Conservation (phyloP, 108 stramenopile species). For the Nannochloropsis gaditana region DNA sequence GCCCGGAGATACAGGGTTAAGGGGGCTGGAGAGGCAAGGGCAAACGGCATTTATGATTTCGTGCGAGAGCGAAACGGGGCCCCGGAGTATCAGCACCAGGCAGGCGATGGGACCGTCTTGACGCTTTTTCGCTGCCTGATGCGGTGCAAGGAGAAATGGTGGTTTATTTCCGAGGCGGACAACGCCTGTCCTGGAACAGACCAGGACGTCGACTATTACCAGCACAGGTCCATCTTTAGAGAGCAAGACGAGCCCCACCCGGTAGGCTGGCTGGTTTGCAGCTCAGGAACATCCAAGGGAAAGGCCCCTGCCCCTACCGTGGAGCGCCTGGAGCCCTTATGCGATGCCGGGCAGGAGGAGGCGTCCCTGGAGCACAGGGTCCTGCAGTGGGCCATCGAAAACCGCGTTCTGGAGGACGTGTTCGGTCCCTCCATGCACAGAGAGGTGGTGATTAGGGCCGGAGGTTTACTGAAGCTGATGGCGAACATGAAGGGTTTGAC, state of each 20-base stretch:
- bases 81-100: constrained; percentile 41
- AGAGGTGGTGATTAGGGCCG: constrained; percentile 38
- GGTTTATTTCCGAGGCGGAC: constrained; percentile 94
- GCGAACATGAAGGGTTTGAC: constrained; percentile 1
- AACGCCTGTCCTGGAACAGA: constrained; percentile 90
- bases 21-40: constrained; percentile 66
- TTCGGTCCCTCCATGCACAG: constrained; percentile 52
- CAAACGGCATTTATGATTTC: constrained; percentile 72
- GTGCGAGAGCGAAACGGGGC: constrained; percentile 34
- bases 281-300: constrained; percentile 13
- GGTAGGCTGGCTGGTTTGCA: background rate
- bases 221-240: constrained; percentile 72
- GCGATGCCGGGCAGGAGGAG: constrained; percentile 31
- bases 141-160: constrained; percentile 93
- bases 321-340: constrained; percentile 28
- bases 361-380: constrained; percentile 42
- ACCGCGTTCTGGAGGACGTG: constrained; percentile 47
- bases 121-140: constrained; percentile 87
- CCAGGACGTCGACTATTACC: constrained; percentile 94
- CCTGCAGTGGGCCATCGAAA: constrained; percentile 40
- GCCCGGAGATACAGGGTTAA: constrained; percentile 62
- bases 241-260: constrained; percentile 71
- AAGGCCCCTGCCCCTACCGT: constrained; percentile 30
- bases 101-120: constrained; percentile 63
- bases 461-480: constrained; percentile 23